Percentiles rank a stretch among this genome's conserved stretches.
Conservation (phyloP, 768 basidiomycete species). For the Tricholoma saponaceum region DNA sequence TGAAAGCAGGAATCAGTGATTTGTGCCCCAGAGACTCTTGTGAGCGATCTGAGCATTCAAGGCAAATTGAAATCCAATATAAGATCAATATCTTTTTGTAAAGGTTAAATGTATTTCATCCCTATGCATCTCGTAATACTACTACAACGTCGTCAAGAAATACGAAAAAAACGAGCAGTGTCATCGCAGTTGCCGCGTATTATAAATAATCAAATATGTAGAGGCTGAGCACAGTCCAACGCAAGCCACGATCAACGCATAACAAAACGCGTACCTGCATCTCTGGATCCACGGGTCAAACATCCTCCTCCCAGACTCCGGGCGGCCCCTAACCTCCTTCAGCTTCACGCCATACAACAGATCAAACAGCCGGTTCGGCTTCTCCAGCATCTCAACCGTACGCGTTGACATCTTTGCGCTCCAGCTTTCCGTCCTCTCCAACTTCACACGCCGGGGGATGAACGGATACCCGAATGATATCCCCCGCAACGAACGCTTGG, state of each 20-base stretch:
- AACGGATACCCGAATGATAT: constrained; percentile 60
- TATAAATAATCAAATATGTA: constrained; percentile 38
- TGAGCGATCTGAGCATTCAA: too few relatives aligned
- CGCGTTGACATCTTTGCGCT: constrained; percentile 11
- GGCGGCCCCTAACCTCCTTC: constrained; percentile 37
- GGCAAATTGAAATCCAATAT: too few relatives aligned
- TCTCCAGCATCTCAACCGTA: constrained; percentile 30
- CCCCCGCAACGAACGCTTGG: constrained; percentile 40
- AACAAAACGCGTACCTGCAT: constrained; percentile 53
- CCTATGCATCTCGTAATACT: too few relatives aligned
- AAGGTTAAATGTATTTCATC: too few relatives aligned
- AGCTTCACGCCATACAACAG: constrained; percentile 41
- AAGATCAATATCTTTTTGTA: too few relatives aligned
- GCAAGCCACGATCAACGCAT: constrained; percentile 40
- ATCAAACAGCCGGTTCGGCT: constrained; percentile 43
- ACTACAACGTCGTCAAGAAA: too few relatives aligned
- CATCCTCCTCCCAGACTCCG: constrained; percentile 43
- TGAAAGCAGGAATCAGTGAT: too few relatives aligned
- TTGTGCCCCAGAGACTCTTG: too few relatives aligned
- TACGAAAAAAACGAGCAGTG: neutral
- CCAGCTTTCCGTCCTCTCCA: constrained; percentile 25
- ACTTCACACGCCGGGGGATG: constrained; percentile 42
- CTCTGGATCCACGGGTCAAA: constrained; percentile 59
- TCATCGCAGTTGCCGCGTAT: constrained; percentile 31
- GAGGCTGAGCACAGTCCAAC: constrained; percentile 35